Conservation (phyloP, 2,329 filamentous ascomycete species). For the Tolypocladium sp. region DNA sequence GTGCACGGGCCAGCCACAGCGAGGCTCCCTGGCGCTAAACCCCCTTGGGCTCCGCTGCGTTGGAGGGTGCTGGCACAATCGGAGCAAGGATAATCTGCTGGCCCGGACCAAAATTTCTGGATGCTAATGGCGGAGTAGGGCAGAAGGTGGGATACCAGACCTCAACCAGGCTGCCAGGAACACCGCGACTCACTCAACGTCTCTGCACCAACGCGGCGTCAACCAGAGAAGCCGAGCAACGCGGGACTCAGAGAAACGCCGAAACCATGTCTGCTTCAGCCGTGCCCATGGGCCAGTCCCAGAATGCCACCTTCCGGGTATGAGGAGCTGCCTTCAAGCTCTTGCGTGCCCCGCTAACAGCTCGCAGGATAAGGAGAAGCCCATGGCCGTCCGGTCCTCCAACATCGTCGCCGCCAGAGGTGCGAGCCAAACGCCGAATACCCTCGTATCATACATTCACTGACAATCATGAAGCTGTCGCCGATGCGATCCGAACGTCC, state of each 20-base stretch:
- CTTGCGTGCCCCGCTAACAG: conserved; percentile 27
- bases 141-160: conserved; percentile 29
- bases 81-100: conserved; percentile 29
- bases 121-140: conserved; percentile 22
- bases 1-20: conserved; percentile 17
- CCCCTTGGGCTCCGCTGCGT: conserved; percentile 6
- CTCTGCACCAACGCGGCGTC: conserved; percentile 20
- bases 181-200: conserved; percentile 14
- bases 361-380: conserved; percentile 85
- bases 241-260: conserved; percentile 25
- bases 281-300: conserved; percentile 25
- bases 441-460: neutral
- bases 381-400: conserved; percentile 86
- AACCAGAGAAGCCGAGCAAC: conserved; percentile 17
- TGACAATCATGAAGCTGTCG: conserved; percentile 56
- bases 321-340: conserved; percentile 22
- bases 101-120: conserved; percentile 32
- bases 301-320: conserved; percentile 51
- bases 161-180: conserved; percentile 17
- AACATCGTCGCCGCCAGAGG: conserved; percentile 97
- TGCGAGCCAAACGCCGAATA: conserved; percentile 29
- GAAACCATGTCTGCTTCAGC: conserved; percentile 35
- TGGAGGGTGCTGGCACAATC: conserved; percentile 10
- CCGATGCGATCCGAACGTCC: conserved; percentile 95
- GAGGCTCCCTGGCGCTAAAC: conserved; percentile 15